These are phyloP conservation scores for Graphiopsis chlorocephala DNA, from an alignment of 2,329 filamentous ascomycete genomes.

Conservation along the genomic window DNA sequence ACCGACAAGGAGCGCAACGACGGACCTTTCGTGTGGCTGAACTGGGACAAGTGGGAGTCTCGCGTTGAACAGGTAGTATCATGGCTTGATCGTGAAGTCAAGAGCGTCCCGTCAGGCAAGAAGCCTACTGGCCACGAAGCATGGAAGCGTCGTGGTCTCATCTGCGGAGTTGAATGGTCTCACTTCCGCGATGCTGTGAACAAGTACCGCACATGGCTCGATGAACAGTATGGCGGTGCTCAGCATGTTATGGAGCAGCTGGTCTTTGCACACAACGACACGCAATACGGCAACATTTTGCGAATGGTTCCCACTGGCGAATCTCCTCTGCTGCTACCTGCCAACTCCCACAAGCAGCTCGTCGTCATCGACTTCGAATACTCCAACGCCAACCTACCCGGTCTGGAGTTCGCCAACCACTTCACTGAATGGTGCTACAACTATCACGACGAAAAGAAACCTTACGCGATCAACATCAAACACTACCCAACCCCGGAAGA, in stretches of 20 bases:
- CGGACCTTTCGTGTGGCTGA: constrained; percentile 82
- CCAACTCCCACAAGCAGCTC: constrained; percentile 92
- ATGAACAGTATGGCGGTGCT: constrained; percentile 66
- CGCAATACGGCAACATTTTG: constrained; percentile 97
- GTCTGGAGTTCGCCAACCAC: constrained; percentile 94
- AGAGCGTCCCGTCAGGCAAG: constrained; percentile 40
- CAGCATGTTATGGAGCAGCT: constrained; percentile 69
- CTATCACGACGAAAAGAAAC: constrained; percentile 71
- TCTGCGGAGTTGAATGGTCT: constrained; percentile 82
- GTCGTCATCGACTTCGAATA: constrained; percentile 99
- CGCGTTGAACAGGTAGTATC: constrained; percentile 61
- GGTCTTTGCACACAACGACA: constrained; percentile 97
- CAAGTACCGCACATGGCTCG: constrained; percentile 73
- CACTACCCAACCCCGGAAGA: constrained; percentile 76
- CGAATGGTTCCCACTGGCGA: constrained; percentile 67
- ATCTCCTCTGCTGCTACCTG: constrained; percentile 81
- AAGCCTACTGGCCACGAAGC: constrained; percentile 45
- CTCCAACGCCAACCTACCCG: constrained; percentile 80
- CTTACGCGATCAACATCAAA: constrained; percentile 63
- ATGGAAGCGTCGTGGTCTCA: constrained; percentile 71
- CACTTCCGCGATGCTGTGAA: constrained; percentile 71
- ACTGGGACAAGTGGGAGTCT: constrained; percentile 89
- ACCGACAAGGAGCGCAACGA: constrained; percentile 72
- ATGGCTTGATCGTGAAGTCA: constrained; percentile 61
- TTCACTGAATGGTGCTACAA: constrained; percentile 99